These are phyloP conservation scores for Artemisia argyi DNA, from an alignment of 129 eudicot species.

Conservation along the genomic window DNA sequence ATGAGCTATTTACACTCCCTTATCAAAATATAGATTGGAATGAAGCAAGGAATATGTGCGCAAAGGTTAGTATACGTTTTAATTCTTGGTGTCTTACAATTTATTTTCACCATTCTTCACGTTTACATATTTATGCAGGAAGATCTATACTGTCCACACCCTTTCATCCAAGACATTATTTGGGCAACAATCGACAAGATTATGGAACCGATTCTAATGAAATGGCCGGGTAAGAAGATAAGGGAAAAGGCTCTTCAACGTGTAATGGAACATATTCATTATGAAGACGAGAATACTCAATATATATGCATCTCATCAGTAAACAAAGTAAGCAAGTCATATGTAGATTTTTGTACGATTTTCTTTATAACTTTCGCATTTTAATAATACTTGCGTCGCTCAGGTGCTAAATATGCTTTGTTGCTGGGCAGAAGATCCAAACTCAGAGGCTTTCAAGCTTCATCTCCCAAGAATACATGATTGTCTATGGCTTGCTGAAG, in stretches of 20 bases:
- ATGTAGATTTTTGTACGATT: not conserved
- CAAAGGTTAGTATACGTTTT: slow-evolving; percentile 58
- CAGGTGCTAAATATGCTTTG: slow-evolving; percentile 96
- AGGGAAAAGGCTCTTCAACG: slow-evolving; percentile 78
- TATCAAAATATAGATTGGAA: slow-evolving; percentile 91
- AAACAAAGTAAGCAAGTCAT: slow-evolving; percentile 56
- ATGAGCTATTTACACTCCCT: slow-evolving; percentile 71
- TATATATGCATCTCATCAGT: slow-evolving; percentile 91
- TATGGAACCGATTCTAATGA: slow-evolving; percentile 76
- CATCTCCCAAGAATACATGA: slow-evolving; percentile 88
- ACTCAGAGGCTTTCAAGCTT: slow-evolving; percentile 88
- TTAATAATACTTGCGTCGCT: not conserved
- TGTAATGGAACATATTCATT: slow-evolving; percentile 86
- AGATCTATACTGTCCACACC: slow-evolving; percentile 94
- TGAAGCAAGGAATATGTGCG: slow-evolving; percentile 81
- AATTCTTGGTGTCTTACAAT: too few relatives aligned
- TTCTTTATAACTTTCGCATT: too few relatives aligned
- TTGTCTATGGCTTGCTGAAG: slow-evolving; percentile 96
- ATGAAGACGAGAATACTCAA: slow-evolving; percentile 91
- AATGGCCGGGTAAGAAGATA: slow-evolving; percentile 83
- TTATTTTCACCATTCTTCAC: too few relatives aligned
- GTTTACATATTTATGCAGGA: slow-evolving; percentile 55
- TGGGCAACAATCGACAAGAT: slow-evolving; percentile 78
- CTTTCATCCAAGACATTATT: slow-evolving; percentile 77
- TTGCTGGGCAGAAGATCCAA: slow-evolving; percentile 97